These are phyloP conservation scores for Deinandra increscens DNA, from an alignment of 129 eudicot species.

Conservation along the genomic window DNA sequence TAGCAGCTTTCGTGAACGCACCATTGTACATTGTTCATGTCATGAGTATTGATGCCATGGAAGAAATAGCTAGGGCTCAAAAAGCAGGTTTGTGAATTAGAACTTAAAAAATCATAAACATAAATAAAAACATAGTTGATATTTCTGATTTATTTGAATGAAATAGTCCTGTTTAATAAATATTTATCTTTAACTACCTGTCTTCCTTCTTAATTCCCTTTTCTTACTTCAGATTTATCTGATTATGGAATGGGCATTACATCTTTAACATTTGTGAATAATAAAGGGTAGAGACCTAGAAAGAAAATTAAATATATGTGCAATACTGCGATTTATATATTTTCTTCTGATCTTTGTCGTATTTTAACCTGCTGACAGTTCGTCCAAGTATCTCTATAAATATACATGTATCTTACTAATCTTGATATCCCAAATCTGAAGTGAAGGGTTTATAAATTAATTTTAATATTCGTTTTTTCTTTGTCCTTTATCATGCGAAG, in stretches of 20 bases:
- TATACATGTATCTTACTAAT: background rate
- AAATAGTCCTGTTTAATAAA: background rate
- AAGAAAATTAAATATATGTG: background rate
- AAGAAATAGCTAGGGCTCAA: conserved; percentile 90
- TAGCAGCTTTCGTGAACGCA: conserved; percentile 94
- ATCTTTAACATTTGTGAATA: background rate
- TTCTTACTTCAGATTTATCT: background rate
- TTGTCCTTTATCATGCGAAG: background rate
- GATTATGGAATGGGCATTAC: background rate
- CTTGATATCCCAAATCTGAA: background rate
- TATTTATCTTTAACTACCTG: background rate
- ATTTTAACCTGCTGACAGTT: background rate
- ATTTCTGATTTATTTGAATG: background rate
- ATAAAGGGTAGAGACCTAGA: background rate
- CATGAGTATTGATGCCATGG: conserved; percentile 99
- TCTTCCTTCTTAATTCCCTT: background rate
- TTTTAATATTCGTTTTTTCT: background rate
- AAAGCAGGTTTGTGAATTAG: conserved; percentile 66
- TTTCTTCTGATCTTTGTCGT: background rate
- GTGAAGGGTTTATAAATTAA: background rate
- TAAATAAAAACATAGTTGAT: background rate
- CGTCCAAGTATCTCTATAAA: background rate
- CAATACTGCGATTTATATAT: background rate
- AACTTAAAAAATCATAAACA: background rate
- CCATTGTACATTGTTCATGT: conserved; percentile 98